phyloP scores from a whole-genome alignment of 2,329 filamentous ascomycete species.

The Microdochium paspali region DNA sequence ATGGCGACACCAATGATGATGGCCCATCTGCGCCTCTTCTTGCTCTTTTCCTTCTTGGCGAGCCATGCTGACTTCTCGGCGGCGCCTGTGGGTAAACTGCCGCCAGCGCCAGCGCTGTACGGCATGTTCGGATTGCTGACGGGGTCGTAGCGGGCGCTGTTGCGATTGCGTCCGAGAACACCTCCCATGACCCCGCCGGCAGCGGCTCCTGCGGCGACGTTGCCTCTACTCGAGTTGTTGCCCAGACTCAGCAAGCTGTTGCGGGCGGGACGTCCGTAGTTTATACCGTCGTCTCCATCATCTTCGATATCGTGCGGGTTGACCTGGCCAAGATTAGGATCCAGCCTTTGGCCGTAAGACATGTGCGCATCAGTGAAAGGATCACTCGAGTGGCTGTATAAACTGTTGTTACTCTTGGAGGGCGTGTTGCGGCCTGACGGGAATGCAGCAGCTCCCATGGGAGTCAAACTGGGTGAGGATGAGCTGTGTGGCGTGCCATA shows the following conservation, averaged over 20 bases:
- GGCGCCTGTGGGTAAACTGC: constrained; percentile 23
- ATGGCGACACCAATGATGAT: constrained; percentile 56
- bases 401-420: constrained; percentile 35
- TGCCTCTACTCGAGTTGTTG: constrained; percentile 30
- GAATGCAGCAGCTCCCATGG: constrained; percentile 2
- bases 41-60: constrained; percentile 44
- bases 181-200: constrained; percentile 33
- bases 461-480: constrained; percentile 8
- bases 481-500: not conserved
- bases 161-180: constrained; percentile 22
- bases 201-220: constrained; percentile 29
- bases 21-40: constrained; percentile 61
- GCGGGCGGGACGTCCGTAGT: constrained; percentile 39
- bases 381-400: constrained; percentile 45
- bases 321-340: constrained; percentile 46
- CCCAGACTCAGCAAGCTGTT: constrained; percentile 52
- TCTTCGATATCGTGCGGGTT: constrained; percentile 76
- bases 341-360: constrained; percentile 36
- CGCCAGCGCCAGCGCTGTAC: constrained; percentile 22
- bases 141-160: constrained; percentile 45
- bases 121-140: constrained; percentile 26
- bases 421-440: constrained; percentile 27
- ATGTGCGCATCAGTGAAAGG: constrained; percentile 49
- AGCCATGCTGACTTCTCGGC: constrained; percentile 60
- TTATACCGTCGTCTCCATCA: constrained; percentile 78